Percentiles rank a stretch among this genome's conserved stretches.
These are phyloP conservation scores for Exophiala spinifera DNA, from an alignment of 2,329 filamentous ascomycete species.

Conservation along the genomic window DNA sequence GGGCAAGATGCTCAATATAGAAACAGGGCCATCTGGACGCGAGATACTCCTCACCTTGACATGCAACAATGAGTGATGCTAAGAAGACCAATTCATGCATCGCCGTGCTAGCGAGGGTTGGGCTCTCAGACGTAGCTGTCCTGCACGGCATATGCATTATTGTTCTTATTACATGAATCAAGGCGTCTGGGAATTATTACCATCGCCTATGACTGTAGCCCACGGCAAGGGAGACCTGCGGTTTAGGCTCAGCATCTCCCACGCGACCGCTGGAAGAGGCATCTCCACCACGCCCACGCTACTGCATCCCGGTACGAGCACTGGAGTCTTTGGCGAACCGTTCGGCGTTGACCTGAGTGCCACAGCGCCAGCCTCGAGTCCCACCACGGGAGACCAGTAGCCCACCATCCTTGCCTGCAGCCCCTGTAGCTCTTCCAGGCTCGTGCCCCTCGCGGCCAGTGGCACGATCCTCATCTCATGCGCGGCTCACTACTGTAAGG, in stretches of 20 bases:
- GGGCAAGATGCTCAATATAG: too few relatives aligned
- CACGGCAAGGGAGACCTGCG: not conserved
- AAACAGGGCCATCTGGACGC: too few relatives aligned
- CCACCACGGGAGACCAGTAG: not conserved
- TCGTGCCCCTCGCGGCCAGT: not conserved
- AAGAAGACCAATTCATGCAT: too few relatives aligned
- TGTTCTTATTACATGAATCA: not conserved
- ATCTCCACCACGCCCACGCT: not conserved
- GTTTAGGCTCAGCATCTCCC: not conserved
- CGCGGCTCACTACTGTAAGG: too few relatives aligned
- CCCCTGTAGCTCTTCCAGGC: not conserved
- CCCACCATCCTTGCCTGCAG: not conserved
- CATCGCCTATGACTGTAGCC: not conserved
- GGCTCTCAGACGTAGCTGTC: too few relatives aligned
- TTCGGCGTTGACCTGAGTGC: too few relatives aligned
- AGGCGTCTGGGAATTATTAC: not conserved
- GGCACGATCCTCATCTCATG: not conserved
- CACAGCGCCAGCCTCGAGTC: conserved; percentile 1
- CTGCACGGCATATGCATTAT: not conserved
- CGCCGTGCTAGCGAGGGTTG: too few relatives aligned
- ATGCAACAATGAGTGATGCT: too few relatives aligned
- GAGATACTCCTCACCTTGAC: too few relatives aligned
- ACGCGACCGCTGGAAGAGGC: not conserved
- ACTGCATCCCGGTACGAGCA: not conserved
- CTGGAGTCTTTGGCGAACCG: not conserved